phyloP scores from a whole-genome alignment of 2,329 filamentous ascomycete genomes.

The Penicillium expansum region DNA sequence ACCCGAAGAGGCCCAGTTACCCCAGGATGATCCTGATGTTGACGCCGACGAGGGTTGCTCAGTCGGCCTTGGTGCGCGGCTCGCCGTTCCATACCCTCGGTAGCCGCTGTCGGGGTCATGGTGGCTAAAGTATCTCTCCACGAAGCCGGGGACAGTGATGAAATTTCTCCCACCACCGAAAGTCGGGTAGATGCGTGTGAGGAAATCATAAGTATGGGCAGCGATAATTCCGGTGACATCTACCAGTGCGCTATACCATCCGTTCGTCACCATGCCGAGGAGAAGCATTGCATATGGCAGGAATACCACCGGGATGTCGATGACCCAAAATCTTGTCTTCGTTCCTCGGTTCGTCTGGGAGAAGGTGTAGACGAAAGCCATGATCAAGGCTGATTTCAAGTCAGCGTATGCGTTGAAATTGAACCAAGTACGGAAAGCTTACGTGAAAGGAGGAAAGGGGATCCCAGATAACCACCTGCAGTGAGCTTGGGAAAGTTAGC shows the following conservation, averaged over 20 bases:
- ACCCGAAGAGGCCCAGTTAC: constrained; percentile 31
- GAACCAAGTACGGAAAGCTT: constrained; percentile 18
- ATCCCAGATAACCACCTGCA: constrained; percentile 39
- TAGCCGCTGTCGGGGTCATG: constrained; percentile 44
- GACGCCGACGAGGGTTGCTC: constrained; percentile 3
- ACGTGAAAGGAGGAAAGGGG: constrained; percentile 39
- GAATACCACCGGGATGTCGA: constrained; percentile 78
- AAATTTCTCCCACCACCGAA: constrained; percentile 81
- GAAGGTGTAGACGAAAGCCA: constrained; percentile 80
- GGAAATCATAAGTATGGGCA: constrained; percentile 86
- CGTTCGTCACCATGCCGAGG: constrained; percentile 67
- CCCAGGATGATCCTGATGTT: constrained; percentile 17
- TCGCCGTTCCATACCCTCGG: constrained; percentile 63
- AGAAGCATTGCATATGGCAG: constrained; percentile 78
- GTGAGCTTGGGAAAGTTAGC: constrained; percentile 37
- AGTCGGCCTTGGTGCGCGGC: constrained; percentile 40
- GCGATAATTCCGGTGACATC: constrained; percentile 78
- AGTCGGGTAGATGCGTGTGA: constrained; percentile 81
- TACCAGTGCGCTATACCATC: constrained; percentile 55
- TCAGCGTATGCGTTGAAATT: constrained; percentile 23
- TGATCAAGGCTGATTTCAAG: constrained; percentile 64
- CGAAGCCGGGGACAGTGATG: constrained; percentile 68
- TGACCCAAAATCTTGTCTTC: constrained; percentile 74
- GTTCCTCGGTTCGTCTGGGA: constrained; percentile 79
- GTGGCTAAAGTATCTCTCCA: constrained; percentile 64